Evolutionary conservation across 805 yeast species (phyloP), one percentile per base, ranked within the genome.

Genomic region (Maudiozyma serrabonitensis): DNA sequence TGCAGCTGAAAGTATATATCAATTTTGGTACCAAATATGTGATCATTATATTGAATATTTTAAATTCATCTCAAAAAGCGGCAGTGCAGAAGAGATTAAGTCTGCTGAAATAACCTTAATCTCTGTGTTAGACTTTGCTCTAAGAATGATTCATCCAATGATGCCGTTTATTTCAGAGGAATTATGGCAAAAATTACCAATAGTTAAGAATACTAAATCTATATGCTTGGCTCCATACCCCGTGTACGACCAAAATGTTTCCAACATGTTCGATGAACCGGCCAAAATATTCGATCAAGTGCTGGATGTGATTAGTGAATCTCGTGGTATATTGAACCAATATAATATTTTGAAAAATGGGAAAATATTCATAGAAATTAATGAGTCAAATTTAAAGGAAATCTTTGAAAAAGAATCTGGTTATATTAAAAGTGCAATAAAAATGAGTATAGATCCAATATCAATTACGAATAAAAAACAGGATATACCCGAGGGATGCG

Each of bases 1-100:
- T 57, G 80, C 95, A 26, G 87, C 97, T 16, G 79, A 78, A 61
- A 80, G 84, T 43, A 80, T 90, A 52, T 91, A 93, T 75, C 82
- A 82, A 70, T 90, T 83, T 77, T 91, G 98, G 98, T 75, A 84
- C 53, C 90, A 86, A 67, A 76, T 93, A 54, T 93, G 98, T 77
- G 98, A 93, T 66, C 95, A 90, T 45, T 91, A 89, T 75, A 91
- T 91, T 69, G 98, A 93, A 75, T 91, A 91, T 77, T 87, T 96
- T 60, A 91, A 93, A 77, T 79, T 79, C 53, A 77, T 89, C 69
- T 86, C 90, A 61, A 75, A 83, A 59, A 96, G 88, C 68, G 97
- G 97, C 57, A 76, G 89, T 28, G 79, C 78, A 25, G 83, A 70
- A 54, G 95, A 91, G 73, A 75, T 81, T 72, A 76, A 78, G 67